A percentile compares a stretch with the other conserved stretches of the same genome.
Evolutionary conservation across 1,284 basidiomycete species (phyloP).

Genomic region (Gymnopus androsaceus): DNA sequence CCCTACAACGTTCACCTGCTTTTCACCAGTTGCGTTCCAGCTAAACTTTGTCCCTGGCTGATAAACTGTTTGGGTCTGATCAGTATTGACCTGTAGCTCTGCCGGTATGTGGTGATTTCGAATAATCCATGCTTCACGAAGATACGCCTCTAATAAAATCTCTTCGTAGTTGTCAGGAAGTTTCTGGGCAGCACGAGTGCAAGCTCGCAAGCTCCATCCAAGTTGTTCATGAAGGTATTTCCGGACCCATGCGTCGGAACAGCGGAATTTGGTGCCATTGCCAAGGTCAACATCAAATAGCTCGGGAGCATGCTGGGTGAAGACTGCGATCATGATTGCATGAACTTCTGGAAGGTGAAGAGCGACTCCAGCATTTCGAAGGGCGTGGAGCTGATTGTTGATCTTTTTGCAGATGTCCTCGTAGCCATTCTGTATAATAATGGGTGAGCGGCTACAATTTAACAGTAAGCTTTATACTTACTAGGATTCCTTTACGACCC

Average conservation of each 20-base stretch:
- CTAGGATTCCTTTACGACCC: too few relatives aligned
- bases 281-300: too few relatives aligned
- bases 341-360: neutral
- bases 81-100: too few relatives aligned
- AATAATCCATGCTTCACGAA: neutral
- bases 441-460: too few relatives aligned
- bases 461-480: too few relatives aligned
- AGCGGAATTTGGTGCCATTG: constrained; percentile 12
- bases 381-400: neutral
- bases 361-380: neutral
- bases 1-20: neutral
- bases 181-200: neutral
- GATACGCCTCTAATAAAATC: neutral
- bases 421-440: too few relatives aligned
- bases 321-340: neutral
- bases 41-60: neutral
- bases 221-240: neutral
- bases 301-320: neutral
- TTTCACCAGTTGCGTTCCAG: constrained; percentile 2
- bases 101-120: neutral
- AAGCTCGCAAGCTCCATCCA: neutral
- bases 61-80: constrained; percentile 1
- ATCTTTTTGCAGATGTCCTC: too few relatives aligned
- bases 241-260: neutral
- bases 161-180: neutral